Percentiles rank a stretch among this genome's conserved stretches.
Conservation (phyloP, 345 rosid species). For the Rhizophora mangle region DNA sequence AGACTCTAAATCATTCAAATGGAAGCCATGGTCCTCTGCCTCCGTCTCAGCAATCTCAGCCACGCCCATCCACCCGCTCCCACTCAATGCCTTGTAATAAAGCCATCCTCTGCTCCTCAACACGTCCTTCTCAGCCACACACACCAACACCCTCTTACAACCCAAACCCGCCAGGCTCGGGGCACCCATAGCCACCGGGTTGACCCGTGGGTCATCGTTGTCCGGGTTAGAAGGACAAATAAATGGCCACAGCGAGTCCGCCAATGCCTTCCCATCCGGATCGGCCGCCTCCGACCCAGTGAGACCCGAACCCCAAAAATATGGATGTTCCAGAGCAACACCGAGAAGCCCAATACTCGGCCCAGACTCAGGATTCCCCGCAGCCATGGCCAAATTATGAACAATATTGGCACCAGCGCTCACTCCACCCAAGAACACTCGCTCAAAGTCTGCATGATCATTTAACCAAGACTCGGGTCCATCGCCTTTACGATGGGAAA, state of each 20-base stretch:
- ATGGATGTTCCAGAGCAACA: conserved; percentile 19
- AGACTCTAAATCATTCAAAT: conserved; percentile 19
- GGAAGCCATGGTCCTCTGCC: conserved; percentile 17
- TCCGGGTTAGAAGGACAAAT: conserved; percentile 41
- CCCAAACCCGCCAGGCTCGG: conserved; percentile 10
- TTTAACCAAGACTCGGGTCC: conserved; percentile 31
- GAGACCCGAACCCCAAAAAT: conserved; percentile 20
- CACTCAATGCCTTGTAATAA: conserved; percentile 17
- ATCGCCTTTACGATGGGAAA: conserved; percentile 6
- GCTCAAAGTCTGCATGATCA: conserved; percentile 12
- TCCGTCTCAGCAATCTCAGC: conserved; percentile 19
- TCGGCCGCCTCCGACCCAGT: conserved; percentile 13
- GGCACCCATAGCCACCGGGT: conserved; percentile 13
- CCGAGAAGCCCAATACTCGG: conserved; percentile 12
- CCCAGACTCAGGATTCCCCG: conserved; percentile 1
- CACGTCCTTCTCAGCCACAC: conserved; percentile 21
- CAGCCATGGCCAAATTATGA: conserved; percentile 18
- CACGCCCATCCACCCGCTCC: conserved; percentile 29
- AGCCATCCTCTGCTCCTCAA: conserved; percentile 24
- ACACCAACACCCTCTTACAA: conserved; percentile 17
- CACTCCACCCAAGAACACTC: conserved; percentile 15
- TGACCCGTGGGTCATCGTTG: conserved; percentile 27
- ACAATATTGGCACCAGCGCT: conserved; percentile 25
- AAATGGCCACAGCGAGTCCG: conserved; percentile 45
- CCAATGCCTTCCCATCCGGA: conserved; percentile 19